A percentile compares a stretch with the other conserved stretches of the same genome.
These are phyloP conservation scores for Flaveria bidentis DNA, from an alignment of 129 eudicot species.

Conservation along the genomic window DNA sequence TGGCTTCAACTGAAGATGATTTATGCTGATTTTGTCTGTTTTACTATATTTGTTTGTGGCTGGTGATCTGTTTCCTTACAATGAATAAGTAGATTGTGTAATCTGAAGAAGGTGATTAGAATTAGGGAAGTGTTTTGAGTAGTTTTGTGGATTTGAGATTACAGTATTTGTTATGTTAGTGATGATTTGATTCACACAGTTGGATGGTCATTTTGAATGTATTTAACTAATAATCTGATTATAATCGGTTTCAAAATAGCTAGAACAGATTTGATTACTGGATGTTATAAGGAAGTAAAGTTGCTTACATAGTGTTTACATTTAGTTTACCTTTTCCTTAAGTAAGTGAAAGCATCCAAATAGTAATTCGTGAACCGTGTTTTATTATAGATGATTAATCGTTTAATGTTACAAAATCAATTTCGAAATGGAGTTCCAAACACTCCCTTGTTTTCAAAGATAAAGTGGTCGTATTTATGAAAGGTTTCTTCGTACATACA, in stretches of 20 bases:
- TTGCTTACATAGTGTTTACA: background rate
- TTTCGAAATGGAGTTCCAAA: background rate
- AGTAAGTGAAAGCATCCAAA: background rate
- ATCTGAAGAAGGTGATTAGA: background rate
- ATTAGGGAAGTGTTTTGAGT: background rate
- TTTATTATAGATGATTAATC: background rate
- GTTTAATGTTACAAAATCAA: background rate
- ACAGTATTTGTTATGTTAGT: background rate
- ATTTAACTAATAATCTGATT: background rate
- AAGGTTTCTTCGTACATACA: background rate
- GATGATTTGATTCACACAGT: background rate
- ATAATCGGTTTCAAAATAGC: background rate
- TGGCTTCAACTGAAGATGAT: conserved; percentile 20
- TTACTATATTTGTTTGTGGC: conserved; percentile 29
- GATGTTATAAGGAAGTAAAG: background rate
- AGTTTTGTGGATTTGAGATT: background rate
- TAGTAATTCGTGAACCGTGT: background rate
- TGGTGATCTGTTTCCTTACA: conserved; percentile 13
- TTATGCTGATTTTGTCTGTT: conserved; percentile 22
- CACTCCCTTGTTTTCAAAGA: background rate
- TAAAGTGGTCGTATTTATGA: background rate
- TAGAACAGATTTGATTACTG: background rate
- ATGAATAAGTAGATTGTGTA: background rate
- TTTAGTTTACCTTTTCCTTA: background rate
- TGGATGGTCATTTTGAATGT: background rate